phyloP scores from a whole-genome alignment of 495 filamentous ascomycete genomes.

The Amniculicola lignicola region DNA sequence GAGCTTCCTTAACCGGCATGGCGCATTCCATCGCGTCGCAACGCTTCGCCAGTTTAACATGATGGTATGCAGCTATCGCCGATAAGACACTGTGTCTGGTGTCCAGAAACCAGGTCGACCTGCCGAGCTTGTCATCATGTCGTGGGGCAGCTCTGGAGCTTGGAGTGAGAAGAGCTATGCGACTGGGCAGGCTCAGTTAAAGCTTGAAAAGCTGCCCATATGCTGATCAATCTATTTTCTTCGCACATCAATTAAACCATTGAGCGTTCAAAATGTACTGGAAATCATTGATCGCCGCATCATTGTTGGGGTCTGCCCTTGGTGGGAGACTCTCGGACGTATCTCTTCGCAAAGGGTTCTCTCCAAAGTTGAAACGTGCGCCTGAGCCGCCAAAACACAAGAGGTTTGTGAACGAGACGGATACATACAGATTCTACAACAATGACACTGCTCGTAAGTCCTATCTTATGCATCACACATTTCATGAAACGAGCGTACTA shows the following conservation, averaged over 20 bases:
- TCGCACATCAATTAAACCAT: too few relatives aligned
- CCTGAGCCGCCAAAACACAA: slow-evolving; percentile 4
- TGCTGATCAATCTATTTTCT: too few relatives aligned
- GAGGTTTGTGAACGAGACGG: slow-evolving; percentile 8
- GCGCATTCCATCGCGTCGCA: too few relatives aligned
- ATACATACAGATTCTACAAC: slow-evolving; percentile 40
- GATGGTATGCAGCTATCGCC: too few relatives aligned
- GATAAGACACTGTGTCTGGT: not conserved
- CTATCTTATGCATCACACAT: not conserved
- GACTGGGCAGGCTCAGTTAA: too few relatives aligned
- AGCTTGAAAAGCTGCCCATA: not conserved
- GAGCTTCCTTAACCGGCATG: too few relatives aligned
- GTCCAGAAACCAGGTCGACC: slow-evolving; percentile 7
- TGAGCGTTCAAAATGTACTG: slow-evolving; percentile 8
- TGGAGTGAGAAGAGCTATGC: not conserved
- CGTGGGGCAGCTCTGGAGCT: not conserved
- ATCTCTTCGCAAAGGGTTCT: slow-evolving; percentile 4
- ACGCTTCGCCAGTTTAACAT: too few relatives aligned
- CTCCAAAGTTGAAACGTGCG: slow-evolving; percentile 8
- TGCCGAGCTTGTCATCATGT: slow-evolving; percentile 1
- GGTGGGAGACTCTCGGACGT: slow-evolving; percentile 4
- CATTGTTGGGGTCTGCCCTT: not conserved
- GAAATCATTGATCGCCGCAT: not conserved
- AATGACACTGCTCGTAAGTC: slow-evolving; percentile 27
- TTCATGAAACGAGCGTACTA: not conserved